A percentile compares a stretch with the other conserved stretches of the same genome.
phyloP scores from a whole-genome alignment of 345 rosid species.

The Camelina neglecta region DNA sequence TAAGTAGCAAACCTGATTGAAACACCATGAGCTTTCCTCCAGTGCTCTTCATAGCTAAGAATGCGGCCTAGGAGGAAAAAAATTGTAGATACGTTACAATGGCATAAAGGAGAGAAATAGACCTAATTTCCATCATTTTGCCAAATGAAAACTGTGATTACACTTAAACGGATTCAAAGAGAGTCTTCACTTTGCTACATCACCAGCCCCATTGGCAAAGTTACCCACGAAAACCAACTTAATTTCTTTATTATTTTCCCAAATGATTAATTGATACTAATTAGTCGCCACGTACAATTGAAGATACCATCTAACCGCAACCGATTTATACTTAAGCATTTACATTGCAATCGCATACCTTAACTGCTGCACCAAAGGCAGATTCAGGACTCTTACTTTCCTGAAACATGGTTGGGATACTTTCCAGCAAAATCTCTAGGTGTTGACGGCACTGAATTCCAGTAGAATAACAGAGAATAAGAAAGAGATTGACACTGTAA shows the following conservation, averaged over 20 bases:
- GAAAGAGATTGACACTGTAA: not conserved
- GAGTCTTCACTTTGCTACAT: slow-evolving; percentile 7
- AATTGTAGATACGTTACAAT: slow-evolving; percentile 16
- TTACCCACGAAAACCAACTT: slow-evolving; percentile 22
- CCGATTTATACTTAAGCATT: slow-evolving; percentile 10
- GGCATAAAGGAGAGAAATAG: not conserved
- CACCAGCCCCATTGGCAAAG: slow-evolving; percentile 13
- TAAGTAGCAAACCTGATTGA: slow-evolving; percentile 72
- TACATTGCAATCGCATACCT: slow-evolving; percentile 56
- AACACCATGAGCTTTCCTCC: slow-evolving; percentile 97
- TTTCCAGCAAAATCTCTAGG: slow-evolving; percentile 90
- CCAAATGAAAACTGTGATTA: slow-evolving; percentile 5
- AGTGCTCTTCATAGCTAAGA: slow-evolving; percentile 89
- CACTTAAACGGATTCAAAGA: not conserved
- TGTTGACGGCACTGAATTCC: slow-evolving; percentile 86
- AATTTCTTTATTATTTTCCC: slow-evolving; percentile 5
- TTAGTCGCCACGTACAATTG: not conserved
- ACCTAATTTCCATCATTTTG: slow-evolving; percentile 6
- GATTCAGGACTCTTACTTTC: slow-evolving; percentile 88
- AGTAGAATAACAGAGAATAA: slow-evolving; percentile 29
- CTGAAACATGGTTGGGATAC: slow-evolving; percentile 94
- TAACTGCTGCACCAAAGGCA: slow-evolving; percentile 96
- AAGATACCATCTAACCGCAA: slow-evolving; percentile 8
- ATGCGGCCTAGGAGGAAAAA: slow-evolving; percentile 69
- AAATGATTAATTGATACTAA: slow-evolving; percentile 3